phyloP scores from a whole-genome alignment of 139 green algal species.

The Ettlia oleoabundans region DNA sequence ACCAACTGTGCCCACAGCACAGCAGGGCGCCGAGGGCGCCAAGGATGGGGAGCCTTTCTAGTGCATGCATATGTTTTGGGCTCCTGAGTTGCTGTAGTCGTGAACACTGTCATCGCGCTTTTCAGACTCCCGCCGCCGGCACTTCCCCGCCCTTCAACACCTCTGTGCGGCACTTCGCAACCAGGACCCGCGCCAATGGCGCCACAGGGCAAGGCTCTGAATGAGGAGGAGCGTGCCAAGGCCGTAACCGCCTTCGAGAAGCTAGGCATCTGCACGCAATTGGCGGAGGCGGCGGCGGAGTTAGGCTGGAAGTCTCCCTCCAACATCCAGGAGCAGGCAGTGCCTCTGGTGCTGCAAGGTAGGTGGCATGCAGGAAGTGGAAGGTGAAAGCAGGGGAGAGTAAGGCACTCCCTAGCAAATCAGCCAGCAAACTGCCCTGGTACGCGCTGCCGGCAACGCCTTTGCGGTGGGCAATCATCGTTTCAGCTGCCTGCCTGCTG shows the following conservation, averaged over 20 bases:
- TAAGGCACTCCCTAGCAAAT: background rate
- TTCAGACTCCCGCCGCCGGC: background rate
- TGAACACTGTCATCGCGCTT: too few species aligned
- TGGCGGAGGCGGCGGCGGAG: conserved; percentile 80
- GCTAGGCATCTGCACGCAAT: conserved; percentile 83
- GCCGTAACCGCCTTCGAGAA: conserved; percentile 64
- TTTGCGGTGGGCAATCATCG: too few species aligned
- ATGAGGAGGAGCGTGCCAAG: conserved; percentile 30
- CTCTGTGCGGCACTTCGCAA: too few species aligned
- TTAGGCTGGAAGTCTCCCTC: conserved; percentile 88
- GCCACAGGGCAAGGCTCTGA: conserved; percentile 11
- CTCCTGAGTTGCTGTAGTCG: too few species aligned
- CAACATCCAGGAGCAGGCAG: conserved; percentile 85
- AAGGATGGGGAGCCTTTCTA: background rate
- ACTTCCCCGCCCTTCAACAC: background rate
- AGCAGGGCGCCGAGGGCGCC: background rate
- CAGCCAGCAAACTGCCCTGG: background rate
- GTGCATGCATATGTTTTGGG: background rate
- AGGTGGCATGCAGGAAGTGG: background rate
- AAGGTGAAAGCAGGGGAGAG: background rate
- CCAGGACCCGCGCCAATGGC: background rate
- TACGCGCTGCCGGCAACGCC: background rate
- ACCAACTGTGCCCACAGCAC: too few species aligned
- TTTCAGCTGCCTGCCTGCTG: background rate
- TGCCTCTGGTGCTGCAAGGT: conserved; percentile 86